These are phyloP conservation scores for Margaritispora aquatica DNA, from an alignment of 495 filamentous ascomycete species.

Conservation along the genomic window DNA sequence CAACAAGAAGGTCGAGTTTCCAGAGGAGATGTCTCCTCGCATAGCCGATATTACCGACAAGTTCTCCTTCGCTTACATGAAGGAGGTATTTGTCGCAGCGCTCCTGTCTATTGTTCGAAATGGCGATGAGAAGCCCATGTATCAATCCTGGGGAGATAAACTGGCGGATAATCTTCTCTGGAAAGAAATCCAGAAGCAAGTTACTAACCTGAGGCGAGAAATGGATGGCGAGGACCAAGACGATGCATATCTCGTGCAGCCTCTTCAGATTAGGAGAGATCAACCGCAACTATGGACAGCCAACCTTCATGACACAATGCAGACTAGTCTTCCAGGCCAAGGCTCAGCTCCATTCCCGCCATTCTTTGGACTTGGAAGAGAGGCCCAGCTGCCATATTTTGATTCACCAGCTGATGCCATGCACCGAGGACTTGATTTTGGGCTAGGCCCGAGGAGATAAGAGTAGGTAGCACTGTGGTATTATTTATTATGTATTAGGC, in stretches of 20 bases:
- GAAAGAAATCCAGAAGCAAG: conserved; percentile 51
- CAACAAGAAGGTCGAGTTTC: conserved; percentile 51
- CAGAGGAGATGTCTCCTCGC: conserved; percentile 40
- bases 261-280: too few relatives aligned
- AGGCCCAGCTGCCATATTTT: background rate
- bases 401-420: conserved; percentile 7
- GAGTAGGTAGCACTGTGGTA: background rate
- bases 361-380: conserved; percentile 1
- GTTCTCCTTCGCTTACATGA: conserved; percentile 61
- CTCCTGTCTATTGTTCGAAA: conserved; percentile 40
- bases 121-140: conserved; percentile 18
- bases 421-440: conserved; percentile 1
- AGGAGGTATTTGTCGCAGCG: conserved; percentile 58
- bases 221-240: conserved; percentile 35
- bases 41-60: conserved; percentile 53
- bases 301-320: too few relatives aligned
- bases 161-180: conserved; percentile 43
- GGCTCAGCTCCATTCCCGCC: too few relatives aligned
- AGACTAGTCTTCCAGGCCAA: too few relatives aligned
- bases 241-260: too few relatives aligned
- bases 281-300: too few relatives aligned
- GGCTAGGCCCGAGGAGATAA: background rate
- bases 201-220: conserved; percentile 46
- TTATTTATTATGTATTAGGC: conserved; percentile 17
- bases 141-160: conserved; percentile 28